Percentiles rank a stretch among this genome's conserved stretches.
Evolutionary conservation across 352 stramenopile species (phyloP).

Genomic region (Globisporangium okanoganense): DNA sequence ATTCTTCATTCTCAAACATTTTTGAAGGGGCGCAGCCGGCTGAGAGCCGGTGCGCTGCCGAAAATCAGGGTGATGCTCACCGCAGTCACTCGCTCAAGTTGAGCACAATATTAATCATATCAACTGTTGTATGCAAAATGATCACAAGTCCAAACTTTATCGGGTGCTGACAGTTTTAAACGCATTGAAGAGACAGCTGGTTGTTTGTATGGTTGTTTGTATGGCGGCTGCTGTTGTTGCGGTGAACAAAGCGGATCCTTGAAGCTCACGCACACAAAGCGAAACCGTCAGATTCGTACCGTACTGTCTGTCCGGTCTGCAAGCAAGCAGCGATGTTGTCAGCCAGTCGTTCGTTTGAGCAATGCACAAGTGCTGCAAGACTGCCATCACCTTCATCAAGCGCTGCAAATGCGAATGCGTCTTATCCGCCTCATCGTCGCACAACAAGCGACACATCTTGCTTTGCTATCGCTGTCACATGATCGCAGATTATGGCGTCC

Average conservation of each 20-base stretch:
- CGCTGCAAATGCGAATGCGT: no score
- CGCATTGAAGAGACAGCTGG: not conserved
- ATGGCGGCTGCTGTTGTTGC: not conserved
- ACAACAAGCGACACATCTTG: no score
- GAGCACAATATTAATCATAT: not conserved
- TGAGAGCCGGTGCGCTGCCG: conserved; percentile 1
- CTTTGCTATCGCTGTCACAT: no score
- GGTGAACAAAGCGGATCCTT: not conserved
- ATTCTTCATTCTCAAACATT: no score
- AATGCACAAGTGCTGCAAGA: not conserved
- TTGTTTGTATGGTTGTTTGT: not conserved
- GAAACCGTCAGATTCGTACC: not conserved
- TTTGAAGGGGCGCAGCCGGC: conserved; percentile 1
- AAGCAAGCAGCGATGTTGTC: not conserved
- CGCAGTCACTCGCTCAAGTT: not conserved
- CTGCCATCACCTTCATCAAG: not conserved
- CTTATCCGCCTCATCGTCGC: no score
- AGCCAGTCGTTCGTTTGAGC: not conserved
- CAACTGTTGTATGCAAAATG: not conserved
- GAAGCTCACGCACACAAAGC: not conserved
- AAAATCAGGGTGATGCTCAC: not conserved
- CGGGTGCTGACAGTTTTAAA: not conserved
- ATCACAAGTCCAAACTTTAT: not conserved
- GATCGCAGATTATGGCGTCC: no score
- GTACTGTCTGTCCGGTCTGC: not conserved